phyloP scores from a whole-genome alignment of 2,329 filamentous ascomycete genomes.

The Zasmidium angulare region DNA sequence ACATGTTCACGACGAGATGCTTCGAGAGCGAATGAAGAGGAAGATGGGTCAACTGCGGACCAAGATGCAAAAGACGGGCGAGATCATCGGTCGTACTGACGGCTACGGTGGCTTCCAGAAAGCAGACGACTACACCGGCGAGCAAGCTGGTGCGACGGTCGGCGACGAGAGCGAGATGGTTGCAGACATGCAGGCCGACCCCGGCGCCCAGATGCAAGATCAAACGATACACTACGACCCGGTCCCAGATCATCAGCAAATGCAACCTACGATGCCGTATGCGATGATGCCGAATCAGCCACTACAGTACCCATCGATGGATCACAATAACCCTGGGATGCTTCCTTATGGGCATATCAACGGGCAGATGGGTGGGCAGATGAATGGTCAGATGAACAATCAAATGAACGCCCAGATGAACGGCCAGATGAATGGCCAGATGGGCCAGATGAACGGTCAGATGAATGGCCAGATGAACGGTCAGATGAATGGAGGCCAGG shows the following conservation, averaged over 20 bases:
- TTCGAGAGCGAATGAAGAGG: constrained; percentile 39
- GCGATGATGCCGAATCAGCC: constrained; percentile 25
- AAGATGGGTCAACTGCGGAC: constrained; percentile 40
- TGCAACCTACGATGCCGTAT: constrained; percentile 23
- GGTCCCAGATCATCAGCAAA: constrained; percentile 24
- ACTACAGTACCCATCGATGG: constrained; percentile 29
- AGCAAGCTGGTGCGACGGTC: constrained; percentile 29
- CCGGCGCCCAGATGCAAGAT: constrained; percentile 22
- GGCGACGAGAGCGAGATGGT: constrained; percentile 29
- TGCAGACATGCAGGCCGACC: constrained; percentile 14
- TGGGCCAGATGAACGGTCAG: constrained; percentile 22
- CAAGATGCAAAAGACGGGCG: constrained; percentile 41
- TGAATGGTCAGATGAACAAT: constrained; percentile 6
- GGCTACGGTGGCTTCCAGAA: constrained; percentile 35
- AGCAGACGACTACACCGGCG: constrained; percentile 35
- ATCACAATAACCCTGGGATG: constrained; percentile 22
- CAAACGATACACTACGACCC: constrained; percentile 32
- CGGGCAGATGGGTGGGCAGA: constrained; percentile 17
- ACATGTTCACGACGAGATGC: constrained; percentile 36
- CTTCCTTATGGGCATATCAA: constrained; percentile 28
- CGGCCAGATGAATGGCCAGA: constrained; percentile 7
- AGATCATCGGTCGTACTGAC: constrained; percentile 35
- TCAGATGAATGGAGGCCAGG: constrained; percentile 6
- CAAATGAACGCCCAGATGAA: constrained; percentile 11
- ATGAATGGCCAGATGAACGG: constrained; percentile 13